Conservation (phyloP, 176 grass and related monocot species). For the Carex cristatella region DNA sequence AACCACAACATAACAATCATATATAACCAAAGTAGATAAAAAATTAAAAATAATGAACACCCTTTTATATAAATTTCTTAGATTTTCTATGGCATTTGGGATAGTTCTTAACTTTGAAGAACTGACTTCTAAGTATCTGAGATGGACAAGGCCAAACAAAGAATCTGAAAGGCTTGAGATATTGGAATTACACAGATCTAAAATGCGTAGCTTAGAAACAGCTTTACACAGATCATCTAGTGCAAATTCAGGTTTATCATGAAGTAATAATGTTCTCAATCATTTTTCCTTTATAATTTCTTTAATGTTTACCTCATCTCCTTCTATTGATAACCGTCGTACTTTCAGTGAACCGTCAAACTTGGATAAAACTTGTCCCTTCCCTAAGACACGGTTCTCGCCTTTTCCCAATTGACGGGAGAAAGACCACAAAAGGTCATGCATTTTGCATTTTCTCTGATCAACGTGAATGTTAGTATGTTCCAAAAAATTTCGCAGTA, state of each 20-base stretch:
- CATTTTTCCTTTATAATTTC: not conserved
- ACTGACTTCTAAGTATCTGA: not conserved
- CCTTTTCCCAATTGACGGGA: not conserved
- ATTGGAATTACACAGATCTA: not conserved
- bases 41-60: no score
- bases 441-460: not conserved
- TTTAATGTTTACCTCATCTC: not conserved
- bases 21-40: no score
- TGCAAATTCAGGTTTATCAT: not conserved
- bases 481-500: constrained; percentile 32
- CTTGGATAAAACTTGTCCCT: no score
- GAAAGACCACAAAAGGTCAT: not conserved
- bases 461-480: no score
- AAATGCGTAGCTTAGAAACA: not conserved
- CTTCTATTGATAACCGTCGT: not conserved
- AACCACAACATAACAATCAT: no score
- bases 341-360: not conserved
- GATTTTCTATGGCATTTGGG: not conserved
- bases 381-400: not conserved
- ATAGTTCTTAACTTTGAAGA: not conserved
- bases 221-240: not conserved
- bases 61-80: not conserved
- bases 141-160: not conserved
- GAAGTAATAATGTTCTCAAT: not conserved
- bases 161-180: not conserved